Conservation (phyloP, 345 rosid species). For the Salix udensis region DNA sequence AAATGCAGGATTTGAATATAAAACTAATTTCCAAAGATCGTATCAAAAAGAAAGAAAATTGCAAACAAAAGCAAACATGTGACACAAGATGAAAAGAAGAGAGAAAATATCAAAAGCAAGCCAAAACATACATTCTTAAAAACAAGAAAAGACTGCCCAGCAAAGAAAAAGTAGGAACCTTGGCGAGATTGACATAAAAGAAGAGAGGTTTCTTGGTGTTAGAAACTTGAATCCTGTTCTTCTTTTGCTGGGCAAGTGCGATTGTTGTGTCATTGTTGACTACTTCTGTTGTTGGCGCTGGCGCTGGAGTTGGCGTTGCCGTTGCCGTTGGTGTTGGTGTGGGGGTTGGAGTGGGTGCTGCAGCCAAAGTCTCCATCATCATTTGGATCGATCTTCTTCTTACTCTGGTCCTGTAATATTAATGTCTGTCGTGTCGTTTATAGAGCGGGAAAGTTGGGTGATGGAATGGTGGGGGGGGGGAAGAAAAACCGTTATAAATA, state of each 20-base stretch:
- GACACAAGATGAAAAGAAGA: not conserved
- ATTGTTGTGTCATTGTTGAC: not conserved
- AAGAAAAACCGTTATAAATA: not conserved
- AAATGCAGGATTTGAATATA: too few species aligned
- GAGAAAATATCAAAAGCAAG: not conserved
- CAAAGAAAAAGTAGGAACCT: slow-evolving; percentile 10
- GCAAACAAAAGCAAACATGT: not conserved
- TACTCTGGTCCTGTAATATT: not conserved
- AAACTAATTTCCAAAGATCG: not conserved
- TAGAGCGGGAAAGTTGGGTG: slow-evolving; percentile 14
- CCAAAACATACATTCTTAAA: not conserved
- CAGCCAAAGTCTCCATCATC: slow-evolving; percentile 17
- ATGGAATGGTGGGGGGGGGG: not conserved
- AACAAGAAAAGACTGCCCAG: not conserved
- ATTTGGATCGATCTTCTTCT: not conserved
- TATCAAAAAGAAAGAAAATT: not conserved
- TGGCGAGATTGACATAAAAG: slow-evolving; percentile 36
- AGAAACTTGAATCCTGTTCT: slow-evolving; percentile 33
- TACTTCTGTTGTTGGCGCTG: not conserved
- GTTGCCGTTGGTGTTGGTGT: not conserved
- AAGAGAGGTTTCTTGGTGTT: slow-evolving; percentile 36
- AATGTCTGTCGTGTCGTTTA: not conserved
- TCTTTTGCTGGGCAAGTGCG: slow-evolving; percentile 19
- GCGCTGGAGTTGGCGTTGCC: not conserved
- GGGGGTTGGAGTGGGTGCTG: slow-evolving; percentile 3